Percentiles rank a stretch among this genome's conserved stretches.
These are phyloP conservation scores for Naganishia kalamii DNA, from an alignment of 768 basidiomycete species.

Conservation along the genomic window DNA sequence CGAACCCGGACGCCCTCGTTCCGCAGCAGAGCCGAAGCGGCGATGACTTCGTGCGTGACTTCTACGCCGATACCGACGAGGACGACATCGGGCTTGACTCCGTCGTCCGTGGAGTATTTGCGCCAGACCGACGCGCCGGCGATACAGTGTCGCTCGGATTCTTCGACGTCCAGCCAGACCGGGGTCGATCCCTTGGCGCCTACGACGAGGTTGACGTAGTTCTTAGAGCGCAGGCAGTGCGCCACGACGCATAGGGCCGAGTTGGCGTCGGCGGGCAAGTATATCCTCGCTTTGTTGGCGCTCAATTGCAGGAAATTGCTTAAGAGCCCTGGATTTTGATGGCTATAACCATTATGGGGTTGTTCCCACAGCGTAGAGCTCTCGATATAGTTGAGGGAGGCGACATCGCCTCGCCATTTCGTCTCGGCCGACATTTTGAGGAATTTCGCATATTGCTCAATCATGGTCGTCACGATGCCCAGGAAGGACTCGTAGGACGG, in stretches of 20 bases:
- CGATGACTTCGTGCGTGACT: conserved; percentile 80
- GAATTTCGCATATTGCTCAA: conserved; percentile 68
- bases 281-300: conserved; percentile 43
- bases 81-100: conserved; percentile 53
- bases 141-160: conserved; percentile 65
- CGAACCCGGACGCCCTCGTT: conserved; percentile 65
- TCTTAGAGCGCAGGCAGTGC: conserved; percentile 75
- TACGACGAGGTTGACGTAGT: conserved; percentile 62
- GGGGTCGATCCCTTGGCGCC: conserved; percentile 64
- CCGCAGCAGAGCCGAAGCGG: conserved; percentile 72
- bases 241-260: conserved; percentile 74
- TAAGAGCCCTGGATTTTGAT: conserved; percentile 56
- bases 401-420: conserved; percentile 56
- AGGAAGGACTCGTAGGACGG: conserved; percentile 63
- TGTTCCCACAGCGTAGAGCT: conserved; percentile 77
- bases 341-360: conserved; percentile 64
- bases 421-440: conserved; percentile 66
- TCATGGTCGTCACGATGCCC: conserved; percentile 83
- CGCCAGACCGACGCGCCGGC: conserved; percentile 84
- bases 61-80: conserved; percentile 81
- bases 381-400: conserved; percentile 60
- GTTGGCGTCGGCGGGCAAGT: conserved; percentile 81
- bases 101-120: conserved; percentile 68
- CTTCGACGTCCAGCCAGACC: conserved; percentile 70
- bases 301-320: conserved; percentile 78